phyloP scores from a whole-genome alignment of 768 basidiomycete genomes.

The Lactarius evosmus region DNA sequence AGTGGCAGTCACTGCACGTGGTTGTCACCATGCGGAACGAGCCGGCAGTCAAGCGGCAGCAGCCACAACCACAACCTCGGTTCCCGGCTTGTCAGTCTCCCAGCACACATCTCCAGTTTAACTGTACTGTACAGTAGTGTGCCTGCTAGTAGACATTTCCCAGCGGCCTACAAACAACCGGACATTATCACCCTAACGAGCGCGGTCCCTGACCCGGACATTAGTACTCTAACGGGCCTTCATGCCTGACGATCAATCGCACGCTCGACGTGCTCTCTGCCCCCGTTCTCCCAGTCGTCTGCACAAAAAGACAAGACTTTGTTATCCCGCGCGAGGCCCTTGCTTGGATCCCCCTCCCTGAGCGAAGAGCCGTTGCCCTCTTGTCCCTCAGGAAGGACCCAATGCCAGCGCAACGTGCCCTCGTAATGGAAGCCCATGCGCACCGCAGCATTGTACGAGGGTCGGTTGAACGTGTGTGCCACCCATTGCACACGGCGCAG shows the following conservation, averaged over 20 bases:
- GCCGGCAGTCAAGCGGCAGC: too few relatives aligned
- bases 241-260: conserved; percentile 31
- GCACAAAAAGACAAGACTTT: conserved; percentile 49
- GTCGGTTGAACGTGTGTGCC: conserved; percentile 38
- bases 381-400: conserved; percentile 30
- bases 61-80: too few relatives aligned
- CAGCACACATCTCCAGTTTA: too few relatives aligned
- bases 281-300: conserved; percentile 56
- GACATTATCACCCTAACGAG: not conserved
- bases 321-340: conserved; percentile 44
- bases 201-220: not conserved
- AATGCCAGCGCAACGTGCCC: conserved; percentile 40
- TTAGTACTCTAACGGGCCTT: not conserved
- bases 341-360: conserved; percentile 32
- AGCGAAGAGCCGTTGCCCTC: conserved; percentile 14
- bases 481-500: conserved; percentile 48
- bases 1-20: too few relatives aligned
- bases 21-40: too few relatives aligned
- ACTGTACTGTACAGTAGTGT: too few relatives aligned
- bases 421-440: conserved; percentile 47
- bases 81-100: too few relatives aligned
- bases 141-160: too few relatives aligned
- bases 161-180: not conserved
- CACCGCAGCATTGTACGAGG: conserved; percentile 41
- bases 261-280: conserved; percentile 37